Evolutionary conservation across 169 alveolate species (phyloP).

Genomic region (Plasmodium inui): DNA sequence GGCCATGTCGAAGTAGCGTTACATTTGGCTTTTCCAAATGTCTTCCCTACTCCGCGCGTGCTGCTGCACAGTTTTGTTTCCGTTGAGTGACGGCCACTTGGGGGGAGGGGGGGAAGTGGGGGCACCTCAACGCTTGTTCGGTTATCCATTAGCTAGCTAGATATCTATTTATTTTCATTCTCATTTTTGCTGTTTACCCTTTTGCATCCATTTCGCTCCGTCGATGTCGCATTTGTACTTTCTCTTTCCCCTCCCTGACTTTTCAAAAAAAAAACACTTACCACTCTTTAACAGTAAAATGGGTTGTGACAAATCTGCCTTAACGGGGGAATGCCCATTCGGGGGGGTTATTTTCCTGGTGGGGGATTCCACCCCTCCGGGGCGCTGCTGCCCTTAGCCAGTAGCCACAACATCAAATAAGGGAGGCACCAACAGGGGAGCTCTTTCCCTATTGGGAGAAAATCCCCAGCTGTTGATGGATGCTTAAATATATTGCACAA

Average conservation of each 20-base stretch:
- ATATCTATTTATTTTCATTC: too few relatives aligned
- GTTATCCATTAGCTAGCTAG: not conserved
- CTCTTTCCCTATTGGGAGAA: not conserved
- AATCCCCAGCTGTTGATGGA: not conserved
- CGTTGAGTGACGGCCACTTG: not conserved
- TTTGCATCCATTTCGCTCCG: not conserved
- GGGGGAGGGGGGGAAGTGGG: not conserved
- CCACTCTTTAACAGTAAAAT: not conserved
- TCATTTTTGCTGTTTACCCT: not conserved
- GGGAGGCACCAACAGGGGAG: not conserved
- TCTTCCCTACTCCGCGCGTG: not conserved
- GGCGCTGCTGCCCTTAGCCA: not conserved
- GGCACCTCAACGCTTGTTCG: not conserved
- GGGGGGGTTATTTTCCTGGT: not conserved
- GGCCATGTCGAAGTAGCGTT: not conserved
- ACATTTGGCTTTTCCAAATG: not conserved
- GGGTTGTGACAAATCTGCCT: not conserved
- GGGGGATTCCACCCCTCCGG: too few relatives aligned
- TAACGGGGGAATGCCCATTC: not conserved
- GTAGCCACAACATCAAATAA: not conserved
- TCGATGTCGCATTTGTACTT: not conserved
- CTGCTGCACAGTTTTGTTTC: not conserved
- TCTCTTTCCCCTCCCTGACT: not conserved
- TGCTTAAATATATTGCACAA: not conserved
- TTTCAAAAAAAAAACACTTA: not conserved